phyloP scores from a whole-genome alignment of 2,329 filamentous ascomycete species.

The Botrytis deweyae region DNA sequence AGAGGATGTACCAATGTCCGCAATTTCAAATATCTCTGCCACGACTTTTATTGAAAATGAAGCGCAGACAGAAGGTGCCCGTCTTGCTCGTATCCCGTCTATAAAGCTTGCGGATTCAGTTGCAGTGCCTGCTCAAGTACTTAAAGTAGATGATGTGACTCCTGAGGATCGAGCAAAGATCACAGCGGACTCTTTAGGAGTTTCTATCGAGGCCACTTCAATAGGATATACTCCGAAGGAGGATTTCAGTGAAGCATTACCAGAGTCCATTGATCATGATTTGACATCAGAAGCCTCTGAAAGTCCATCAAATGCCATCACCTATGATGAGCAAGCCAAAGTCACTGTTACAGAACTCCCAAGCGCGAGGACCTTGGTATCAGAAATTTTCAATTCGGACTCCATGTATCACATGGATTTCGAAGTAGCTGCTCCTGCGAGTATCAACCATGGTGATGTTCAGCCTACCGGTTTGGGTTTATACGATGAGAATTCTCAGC shows the following conservation, averaged over 20 bases:
- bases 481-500: constrained; percentile 6
- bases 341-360: neutral
- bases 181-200: constrained; percentile 31
- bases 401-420: neutral
- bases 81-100: constrained; percentile 29
- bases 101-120: neutral
- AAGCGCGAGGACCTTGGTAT: neutral
- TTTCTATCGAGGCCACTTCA: constrained; percentile 28
- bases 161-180: neutral
- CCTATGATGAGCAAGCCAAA: neutral
- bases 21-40: constrained; percentile 58
- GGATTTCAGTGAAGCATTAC: constrained; percentile 10
- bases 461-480: neutral
- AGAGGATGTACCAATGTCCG: constrained; percentile 56
- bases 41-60: constrained; percentile 74
- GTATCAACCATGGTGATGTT: neutral
- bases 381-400: neutral
- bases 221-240: constrained; percentile 32
- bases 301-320: neutral
- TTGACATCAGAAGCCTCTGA: constrained; percentile 23
- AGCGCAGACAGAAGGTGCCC: constrained; percentile 57
- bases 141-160: constrained; percentile 1
- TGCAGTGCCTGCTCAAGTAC: neutral
- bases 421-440: neutral
- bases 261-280: constrained; percentile 16